phyloP scores from a whole-genome alignment of 805 yeast genomes.

The Candida parachauliodes region DNA sequence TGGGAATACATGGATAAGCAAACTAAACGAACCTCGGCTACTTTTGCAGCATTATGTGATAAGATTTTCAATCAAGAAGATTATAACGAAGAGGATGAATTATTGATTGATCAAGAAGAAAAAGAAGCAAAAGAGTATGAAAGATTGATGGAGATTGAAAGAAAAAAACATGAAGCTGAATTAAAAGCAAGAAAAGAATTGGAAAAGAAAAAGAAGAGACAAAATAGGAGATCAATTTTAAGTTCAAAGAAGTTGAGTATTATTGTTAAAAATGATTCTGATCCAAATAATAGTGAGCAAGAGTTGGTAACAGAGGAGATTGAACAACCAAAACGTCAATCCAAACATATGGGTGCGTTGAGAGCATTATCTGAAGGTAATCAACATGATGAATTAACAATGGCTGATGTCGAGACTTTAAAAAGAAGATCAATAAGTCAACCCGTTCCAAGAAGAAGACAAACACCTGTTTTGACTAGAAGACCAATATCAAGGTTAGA shows the following conservation, averaged over 20 bases:
- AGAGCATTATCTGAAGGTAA: slow-evolving; percentile 38
- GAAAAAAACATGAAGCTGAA: slow-evolving; percentile 52
- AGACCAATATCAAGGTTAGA: slow-evolving; percentile 56
- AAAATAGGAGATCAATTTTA: slow-evolving; percentile 37
- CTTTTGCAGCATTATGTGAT: slow-evolving; percentile 75
- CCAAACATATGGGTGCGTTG: slow-evolving; percentile 21
- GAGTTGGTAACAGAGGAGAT: slow-evolving; percentile 27
- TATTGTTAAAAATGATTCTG: slow-evolving; percentile 30
- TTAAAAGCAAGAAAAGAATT: slow-evolving; percentile 43
- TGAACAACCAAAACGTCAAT: slow-evolving; percentile 35
- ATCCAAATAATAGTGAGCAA: slow-evolving; percentile 22
- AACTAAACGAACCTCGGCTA: slow-evolving; percentile 72
- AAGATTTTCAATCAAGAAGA: slow-evolving; percentile 69
- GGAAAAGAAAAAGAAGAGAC: slow-evolving; percentile 43
- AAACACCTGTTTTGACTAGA: slow-evolving; percentile 42
- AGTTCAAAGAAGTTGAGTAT: slow-evolving; percentile 36
- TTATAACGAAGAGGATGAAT: slow-evolving; percentile 47
- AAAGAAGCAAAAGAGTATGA: slow-evolving; percentile 43
- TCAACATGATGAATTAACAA: slow-evolving; percentile 34
- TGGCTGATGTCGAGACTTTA: slow-evolving; percentile 41
- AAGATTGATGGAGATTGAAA: slow-evolving; percentile 43
- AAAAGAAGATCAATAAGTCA: slow-evolving; percentile 47
- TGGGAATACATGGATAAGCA: slow-evolving; percentile 71
- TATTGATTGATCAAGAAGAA: slow-evolving; percentile 40
- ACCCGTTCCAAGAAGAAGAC: slow-evolving; percentile 30